These are phyloP conservation scores for Tetratostichococcus sp. DNA, from an alignment of 139 green algal species.

Conservation along the genomic window DNA sequence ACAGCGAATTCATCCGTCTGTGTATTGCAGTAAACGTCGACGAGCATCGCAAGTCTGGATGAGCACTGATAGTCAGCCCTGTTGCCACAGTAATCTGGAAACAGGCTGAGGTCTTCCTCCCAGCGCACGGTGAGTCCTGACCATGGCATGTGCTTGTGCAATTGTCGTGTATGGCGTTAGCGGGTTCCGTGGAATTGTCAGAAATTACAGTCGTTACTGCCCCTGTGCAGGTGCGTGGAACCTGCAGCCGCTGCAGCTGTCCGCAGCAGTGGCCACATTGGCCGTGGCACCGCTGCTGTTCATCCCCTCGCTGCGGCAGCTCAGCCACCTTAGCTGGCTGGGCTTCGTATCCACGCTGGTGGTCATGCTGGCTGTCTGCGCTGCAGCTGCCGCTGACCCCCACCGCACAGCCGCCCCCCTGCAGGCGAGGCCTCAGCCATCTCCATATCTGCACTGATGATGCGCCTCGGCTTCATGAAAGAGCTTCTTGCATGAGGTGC, in stretches of 20 bases:
- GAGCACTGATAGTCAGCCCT: no score
- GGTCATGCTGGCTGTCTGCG: constrained; percentile 5
- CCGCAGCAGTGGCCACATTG: constrained; percentile 8
- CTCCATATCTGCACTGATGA: no score
- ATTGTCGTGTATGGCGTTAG: no score
- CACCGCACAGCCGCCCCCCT: not conserved
- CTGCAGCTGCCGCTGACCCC: not conserved
- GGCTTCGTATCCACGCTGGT: constrained; percentile 22
- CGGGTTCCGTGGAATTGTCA: no score
- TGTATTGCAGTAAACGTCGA: no score
- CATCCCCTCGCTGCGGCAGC: constrained; percentile 26
- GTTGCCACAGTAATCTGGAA: constrained; percentile 20
- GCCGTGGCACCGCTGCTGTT: constrained; percentile 26
- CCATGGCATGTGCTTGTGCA: not conserved
- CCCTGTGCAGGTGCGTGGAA: constrained; percentile 7
- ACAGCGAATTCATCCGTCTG: no score
- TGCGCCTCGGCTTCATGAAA: no score
- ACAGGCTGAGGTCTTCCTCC: constrained; percentile 29
- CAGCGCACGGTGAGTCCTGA: constrained; percentile 10
- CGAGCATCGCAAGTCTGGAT: no score
- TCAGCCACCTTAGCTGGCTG: constrained; percentile 24
- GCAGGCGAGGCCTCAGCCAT: not conserved
- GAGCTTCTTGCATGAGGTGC: no score
- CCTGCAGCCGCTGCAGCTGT: constrained; percentile 11
- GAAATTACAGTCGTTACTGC: not conserved